These are phyloP conservation scores for Tuber brumale DNA, from an alignment of 495 filamentous ascomycete genomes.

Conservation along the genomic window DNA sequence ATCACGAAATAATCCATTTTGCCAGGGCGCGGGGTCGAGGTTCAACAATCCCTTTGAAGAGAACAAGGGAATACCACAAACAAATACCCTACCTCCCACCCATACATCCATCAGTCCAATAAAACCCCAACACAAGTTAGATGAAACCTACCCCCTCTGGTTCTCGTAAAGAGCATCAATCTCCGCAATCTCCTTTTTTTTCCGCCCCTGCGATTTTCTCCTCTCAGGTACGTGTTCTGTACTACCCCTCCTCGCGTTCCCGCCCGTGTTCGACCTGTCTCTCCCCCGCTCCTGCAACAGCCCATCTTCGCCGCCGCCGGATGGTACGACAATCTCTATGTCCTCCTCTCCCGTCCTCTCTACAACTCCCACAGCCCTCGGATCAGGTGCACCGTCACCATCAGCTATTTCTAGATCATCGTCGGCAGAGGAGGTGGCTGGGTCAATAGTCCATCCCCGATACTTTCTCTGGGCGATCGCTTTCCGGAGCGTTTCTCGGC, in stretches of 20 bases:
- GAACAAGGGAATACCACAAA: constrained; percentile 85
- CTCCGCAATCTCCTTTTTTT: constrained; percentile 48
- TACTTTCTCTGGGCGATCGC: constrained; percentile 40
- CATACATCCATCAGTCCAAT: neutral
- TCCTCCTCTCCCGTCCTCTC: constrained; percentile 22
- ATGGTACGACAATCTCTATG: constrained; percentile 8
- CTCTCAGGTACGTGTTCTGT: constrained; percentile 18
- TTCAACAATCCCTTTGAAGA: constrained; percentile 78
- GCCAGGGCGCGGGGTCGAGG: constrained; percentile 81
- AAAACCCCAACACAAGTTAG: neutral
- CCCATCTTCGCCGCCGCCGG: constrained; percentile 12
- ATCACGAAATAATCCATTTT: constrained; percentile 61
- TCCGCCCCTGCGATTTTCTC: constrained; percentile 14
- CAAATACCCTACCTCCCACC: constrained; percentile 50
- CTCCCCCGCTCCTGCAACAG: neutral
- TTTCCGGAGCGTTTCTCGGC: constrained; percentile 33
- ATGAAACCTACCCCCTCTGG: constrained; percentile 55
- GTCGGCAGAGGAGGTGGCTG: constrained; percentile 6
- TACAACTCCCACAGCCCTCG: constrained; percentile 30
- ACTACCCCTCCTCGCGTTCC: constrained; percentile 29
- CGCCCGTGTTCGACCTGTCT: constrained; percentile 36
- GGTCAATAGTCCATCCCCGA: constrained; percentile 24
- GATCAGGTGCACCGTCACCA: constrained; percentile 17
- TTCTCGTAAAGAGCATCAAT: constrained; percentile 96
- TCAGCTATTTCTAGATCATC: constrained; percentile 15